Percentiles rank a stretch among this genome's conserved stretches.
phyloP scores from a whole-genome alignment of 139 green algal species.

The Limnomonas spitsbergensis region DNA sequence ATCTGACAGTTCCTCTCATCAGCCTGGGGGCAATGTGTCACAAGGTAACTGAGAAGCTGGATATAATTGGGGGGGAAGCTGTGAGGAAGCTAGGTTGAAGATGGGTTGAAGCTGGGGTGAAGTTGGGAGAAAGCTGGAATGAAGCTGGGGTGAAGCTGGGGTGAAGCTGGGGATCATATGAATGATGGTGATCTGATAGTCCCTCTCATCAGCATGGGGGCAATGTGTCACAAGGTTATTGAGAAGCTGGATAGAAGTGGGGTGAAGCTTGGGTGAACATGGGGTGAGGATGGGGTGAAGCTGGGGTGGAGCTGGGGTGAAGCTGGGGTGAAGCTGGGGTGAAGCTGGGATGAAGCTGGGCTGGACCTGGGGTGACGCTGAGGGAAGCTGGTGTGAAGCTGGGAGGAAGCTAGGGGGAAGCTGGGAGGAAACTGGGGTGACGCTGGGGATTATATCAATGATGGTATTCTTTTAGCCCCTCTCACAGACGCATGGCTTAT shows the following conservation, averaged over 20 bases:
- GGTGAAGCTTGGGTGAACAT: not conserved
- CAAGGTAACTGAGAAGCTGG: constrained; percentile 27
- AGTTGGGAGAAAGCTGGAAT: too few relatives aligned
- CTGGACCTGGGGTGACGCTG: too few relatives aligned
- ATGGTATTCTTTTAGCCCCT: constrained; percentile 70
- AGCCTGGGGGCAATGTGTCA: constrained; percentile 53
- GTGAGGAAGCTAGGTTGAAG: not conserved
- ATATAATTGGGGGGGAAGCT: constrained; percentile 34
- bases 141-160: too few relatives aligned
- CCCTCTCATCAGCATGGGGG: constrained; percentile 60
- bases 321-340: too few relatives aligned
- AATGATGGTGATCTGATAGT: constrained; percentile 69
- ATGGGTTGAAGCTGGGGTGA: too few relatives aligned
- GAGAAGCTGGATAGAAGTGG: constrained; percentile 46
- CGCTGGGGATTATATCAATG: constrained; percentile 27
- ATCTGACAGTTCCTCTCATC: constrained; percentile 72
- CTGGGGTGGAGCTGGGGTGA: too few relatives aligned
- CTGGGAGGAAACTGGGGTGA: too few relatives aligned
- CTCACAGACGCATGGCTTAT: constrained; percentile 58
- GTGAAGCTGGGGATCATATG: constrained; percentile 27
- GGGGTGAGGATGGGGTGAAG: too few relatives aligned
- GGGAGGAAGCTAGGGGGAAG: too few relatives aligned
- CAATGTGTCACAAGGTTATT: constrained; percentile 40
- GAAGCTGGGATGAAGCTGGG: too few relatives aligned
- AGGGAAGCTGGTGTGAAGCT: too few relatives aligned